phyloP scores from a whole-genome alignment of 192 early-diverging fungal genomes.

The Podila epicladia region DNA sequence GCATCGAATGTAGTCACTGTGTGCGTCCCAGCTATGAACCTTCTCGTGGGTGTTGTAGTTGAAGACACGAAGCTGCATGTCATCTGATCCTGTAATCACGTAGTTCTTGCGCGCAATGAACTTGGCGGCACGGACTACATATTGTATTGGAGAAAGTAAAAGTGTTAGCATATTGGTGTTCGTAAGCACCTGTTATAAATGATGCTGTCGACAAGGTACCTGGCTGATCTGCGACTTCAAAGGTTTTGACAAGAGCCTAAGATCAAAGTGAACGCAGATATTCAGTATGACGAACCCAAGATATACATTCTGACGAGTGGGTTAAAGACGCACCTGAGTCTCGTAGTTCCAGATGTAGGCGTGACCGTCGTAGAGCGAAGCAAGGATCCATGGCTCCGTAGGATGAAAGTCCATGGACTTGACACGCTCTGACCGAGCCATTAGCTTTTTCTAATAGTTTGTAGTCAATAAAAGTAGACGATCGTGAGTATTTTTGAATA shows the following conservation, averaged over 20 bases:
- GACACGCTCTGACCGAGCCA: conserved; percentile 90
- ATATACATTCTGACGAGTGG: neutral
- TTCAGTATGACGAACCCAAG: neutral
- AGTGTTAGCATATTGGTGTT: neutral
- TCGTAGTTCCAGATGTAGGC: conserved; percentile 99
- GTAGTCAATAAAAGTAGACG: neutral
- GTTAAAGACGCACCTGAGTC: conserved; percentile 73
- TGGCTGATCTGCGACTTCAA: conserved; percentile 95
- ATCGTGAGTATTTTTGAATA: too few species aligned
- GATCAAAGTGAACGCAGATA: neutral
- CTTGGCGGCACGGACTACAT: conserved; percentile 94
- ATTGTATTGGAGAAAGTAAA: neutral
- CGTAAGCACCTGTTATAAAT: neutral
- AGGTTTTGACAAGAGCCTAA: conserved; percentile 93
- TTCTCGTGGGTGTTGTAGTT: conserved; percentile 99
- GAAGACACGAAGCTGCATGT: conserved; percentile 97
- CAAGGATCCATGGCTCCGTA: conserved; percentile 97
- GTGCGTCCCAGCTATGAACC: conserved; percentile 94
- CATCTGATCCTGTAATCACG: conserved; percentile 96
- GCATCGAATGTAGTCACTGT: conserved; percentile 96
- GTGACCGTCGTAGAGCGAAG: conserved; percentile 95
- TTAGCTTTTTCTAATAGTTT: conserved; percentile 58
- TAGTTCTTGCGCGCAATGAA: conserved; percentile 98
- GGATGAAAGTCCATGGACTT: conserved; percentile 99
- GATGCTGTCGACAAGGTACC: conserved; percentile 51